Evolutionary conservation across 495 filamentous ascomycete genomes (phyloP).

Genomic region (Neurospora sp.): DNA sequence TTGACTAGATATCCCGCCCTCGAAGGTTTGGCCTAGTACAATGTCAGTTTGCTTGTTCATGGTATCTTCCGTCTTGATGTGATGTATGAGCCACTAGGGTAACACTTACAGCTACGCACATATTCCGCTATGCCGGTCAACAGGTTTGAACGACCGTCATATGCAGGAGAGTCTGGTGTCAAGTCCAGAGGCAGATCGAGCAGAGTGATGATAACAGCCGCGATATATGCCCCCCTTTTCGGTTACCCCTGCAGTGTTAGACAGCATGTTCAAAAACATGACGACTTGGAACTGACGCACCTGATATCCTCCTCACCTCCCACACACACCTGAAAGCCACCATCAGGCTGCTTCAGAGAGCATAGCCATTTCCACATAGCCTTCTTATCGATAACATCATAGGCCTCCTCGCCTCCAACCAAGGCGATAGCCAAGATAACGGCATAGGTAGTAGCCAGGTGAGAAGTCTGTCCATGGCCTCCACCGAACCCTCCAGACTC

Average conservation of each 20-base stretch:
- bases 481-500: conserved; percentile 81
- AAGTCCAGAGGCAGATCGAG: conserved; percentile 74
- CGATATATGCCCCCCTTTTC: conserved; percentile 77
- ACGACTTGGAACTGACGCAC: conserved; percentile 30
- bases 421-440: conserved; percentile 65
- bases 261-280: neutral
- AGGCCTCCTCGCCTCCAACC: conserved; percentile 62
- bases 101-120: conserved; percentile 61
- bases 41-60: conserved; percentile 1
- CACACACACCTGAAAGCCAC: conserved; percentile 69
- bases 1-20: conserved; percentile 79
- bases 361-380: conserved; percentile 87
- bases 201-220: conserved; percentile 69
- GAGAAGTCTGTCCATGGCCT: conserved; percentile 80
- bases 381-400: conserved; percentile 66
- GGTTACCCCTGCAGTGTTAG: neutral
- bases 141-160: conserved; percentile 38
- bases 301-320: conserved; percentile 89
- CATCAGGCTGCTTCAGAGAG: conserved; percentile 69
- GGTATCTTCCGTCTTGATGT: neutral
- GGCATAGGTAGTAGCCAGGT: conserved; percentile 82
- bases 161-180: conserved; percentile 49
- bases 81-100: neutral
- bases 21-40: conserved; percentile 71
- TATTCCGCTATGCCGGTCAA: conserved; percentile 65